Base-by-base conservation (phyloP, 352 stramenopile species). In the Globisporangium irregulare region DNA sequence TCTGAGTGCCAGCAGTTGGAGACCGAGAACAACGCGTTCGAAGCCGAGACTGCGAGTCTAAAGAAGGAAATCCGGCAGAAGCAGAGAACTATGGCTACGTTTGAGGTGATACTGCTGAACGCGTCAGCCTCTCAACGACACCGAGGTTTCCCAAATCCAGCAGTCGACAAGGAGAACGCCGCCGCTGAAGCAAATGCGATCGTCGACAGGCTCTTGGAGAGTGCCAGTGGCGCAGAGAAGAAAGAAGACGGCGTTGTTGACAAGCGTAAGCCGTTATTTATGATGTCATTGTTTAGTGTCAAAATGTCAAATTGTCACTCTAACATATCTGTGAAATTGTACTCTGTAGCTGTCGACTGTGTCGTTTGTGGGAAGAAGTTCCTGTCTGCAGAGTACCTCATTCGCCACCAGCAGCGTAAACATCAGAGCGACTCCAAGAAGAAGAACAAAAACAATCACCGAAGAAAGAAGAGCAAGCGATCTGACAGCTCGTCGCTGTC, bases 21-120 rank as follows among this genome's bases (percentile, higher is more conserved):
- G 58, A 59, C 25, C 6, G 81, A 93, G 43, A 93, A 95, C 64
- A 71, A 80, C 9, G 79, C 80, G 59, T 73, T 84, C 6, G 80
- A 92, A 58, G 69, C 64, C 1, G 85, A 95, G 46, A 80, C 93
- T 41, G 46, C 68, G 1, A 71, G 71, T n/a, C 70, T 95, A 27
- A 92, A 92, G 68, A 84, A 87, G 38, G 87, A 92, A 4, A 92
- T 93, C 27, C 77, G 80, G 3, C 84, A 93, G 24, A 95, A 93
- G 62, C 85, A 95, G 55, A 85, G 81, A 46, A 93, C 87, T 8
- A 86, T 93, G 53, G 83, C 87, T 5, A 95, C 87, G 14, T 84
- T 93, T 25, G 87, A 95, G 64, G 51, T 92, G 15, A 91, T 95
- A 82, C 67, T 95, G 5, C 75, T 93, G 25, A 92, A 90, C 56